Evolutionary conservation across 1,139 yeast genomes (phyloP).

Genomic region (Candida tunisiensis): DNA sequence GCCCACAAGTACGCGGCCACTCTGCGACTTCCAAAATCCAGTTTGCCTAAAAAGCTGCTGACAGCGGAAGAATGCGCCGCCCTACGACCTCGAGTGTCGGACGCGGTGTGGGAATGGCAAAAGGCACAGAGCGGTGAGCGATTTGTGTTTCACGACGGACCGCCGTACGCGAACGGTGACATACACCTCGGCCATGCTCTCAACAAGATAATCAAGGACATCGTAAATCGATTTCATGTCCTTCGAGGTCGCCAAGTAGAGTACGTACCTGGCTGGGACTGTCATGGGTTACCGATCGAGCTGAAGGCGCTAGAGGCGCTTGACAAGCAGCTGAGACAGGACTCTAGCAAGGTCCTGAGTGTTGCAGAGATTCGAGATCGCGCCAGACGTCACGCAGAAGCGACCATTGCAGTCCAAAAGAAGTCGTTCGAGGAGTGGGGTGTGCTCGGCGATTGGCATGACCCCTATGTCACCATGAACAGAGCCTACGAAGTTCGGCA

Average conservation of each 20-base stretch:
- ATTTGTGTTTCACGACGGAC: slow-evolving; percentile 83
- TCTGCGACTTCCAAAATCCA: slow-evolving; percentile 33
- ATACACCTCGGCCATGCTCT: slow-evolving; percentile 89
- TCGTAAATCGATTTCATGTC: slow-evolving; percentile 57
- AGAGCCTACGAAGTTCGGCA: slow-evolving; percentile 61
- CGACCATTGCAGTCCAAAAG: slow-evolving; percentile 47
- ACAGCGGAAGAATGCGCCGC: slow-evolving; percentile 10
- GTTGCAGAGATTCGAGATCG: slow-evolving; percentile 36
- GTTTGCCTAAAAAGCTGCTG: slow-evolving; percentile 37
- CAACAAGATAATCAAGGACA: slow-evolving; percentile 78
- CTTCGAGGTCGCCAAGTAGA: slow-evolving; percentile 42
- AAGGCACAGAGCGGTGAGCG: no score
- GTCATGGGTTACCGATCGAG: slow-evolving; percentile 96
- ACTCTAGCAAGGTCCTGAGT: slow-evolving; percentile 19
- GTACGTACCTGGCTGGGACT: slow-evolving; percentile 95
- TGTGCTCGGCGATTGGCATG: slow-evolving; percentile 77
- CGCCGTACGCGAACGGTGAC: slow-evolving; percentile 95
- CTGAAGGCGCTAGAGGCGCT: slow-evolving; percentile 44
- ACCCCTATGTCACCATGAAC: slow-evolving; percentile 43
- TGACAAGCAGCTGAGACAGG: slow-evolving; percentile 21
- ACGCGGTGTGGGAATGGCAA: slow-evolving; percentile 31
- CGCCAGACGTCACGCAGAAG: slow-evolving; percentile 52
- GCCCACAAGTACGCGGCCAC: slow-evolving; percentile 28
- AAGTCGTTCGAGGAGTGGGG: slow-evolving; percentile 51
- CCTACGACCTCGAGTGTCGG: no score